Conservation (phyloP, 805 yeast genomes). For the Metschnikowia arizonensis region DNA sequence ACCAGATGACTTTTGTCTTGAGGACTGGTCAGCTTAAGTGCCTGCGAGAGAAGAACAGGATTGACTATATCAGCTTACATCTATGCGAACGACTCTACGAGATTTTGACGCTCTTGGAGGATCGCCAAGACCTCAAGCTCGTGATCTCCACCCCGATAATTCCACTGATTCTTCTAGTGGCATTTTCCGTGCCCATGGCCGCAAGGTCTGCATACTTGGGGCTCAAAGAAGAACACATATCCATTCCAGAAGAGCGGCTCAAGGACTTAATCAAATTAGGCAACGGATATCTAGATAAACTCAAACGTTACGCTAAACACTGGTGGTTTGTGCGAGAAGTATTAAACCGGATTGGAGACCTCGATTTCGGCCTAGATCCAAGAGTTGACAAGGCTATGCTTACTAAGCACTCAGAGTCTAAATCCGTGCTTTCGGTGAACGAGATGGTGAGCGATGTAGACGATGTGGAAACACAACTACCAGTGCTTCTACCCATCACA, state of each 20-base stretch:
- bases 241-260: neutral
- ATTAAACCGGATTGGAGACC: constrained; percentile 8
- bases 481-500: constrained; percentile 15
- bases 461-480: constrained; percentile 16
- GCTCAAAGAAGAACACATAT: neutral
- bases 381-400: neutral
- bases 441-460: constrained; percentile 11
- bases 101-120: constrained; percentile 10
- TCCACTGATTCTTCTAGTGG: constrained; percentile 18
- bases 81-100: constrained; percentile 12
- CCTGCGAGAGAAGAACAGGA: constrained; percentile 6
- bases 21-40: constrained; percentile 16
- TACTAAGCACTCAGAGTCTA: neutral
- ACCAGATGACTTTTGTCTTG: constrained; percentile 14
- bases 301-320: constrained; percentile 9
- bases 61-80: constrained; percentile 11
- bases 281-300: constrained; percentile 9
- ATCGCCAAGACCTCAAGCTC: constrained; percentile 14
- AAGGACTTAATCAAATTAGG: constrained; percentile 6
- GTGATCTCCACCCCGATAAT: constrained; percentile 15
- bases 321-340: constrained; percentile 20
- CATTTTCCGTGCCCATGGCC: constrained; percentile 16
- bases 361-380: neutral
- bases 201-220: constrained; percentile 11
- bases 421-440: constrained; percentile 10